Conservation (phyloP, 768 basidiomycete genomes). For the Rubroboletus pulcherrimus region DNA sequence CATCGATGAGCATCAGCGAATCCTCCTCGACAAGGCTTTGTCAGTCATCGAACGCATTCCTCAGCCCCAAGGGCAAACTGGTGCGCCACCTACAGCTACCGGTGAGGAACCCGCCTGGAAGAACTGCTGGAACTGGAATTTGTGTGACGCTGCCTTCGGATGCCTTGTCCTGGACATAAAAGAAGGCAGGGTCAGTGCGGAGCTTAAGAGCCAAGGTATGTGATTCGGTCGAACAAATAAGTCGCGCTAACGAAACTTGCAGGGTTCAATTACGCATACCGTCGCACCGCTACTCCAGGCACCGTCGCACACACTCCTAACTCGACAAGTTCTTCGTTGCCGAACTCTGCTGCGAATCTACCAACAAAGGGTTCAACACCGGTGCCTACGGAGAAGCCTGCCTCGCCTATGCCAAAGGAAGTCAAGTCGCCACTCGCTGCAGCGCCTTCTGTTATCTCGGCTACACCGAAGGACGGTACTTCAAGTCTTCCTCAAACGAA, state of each 20-base stretch:
- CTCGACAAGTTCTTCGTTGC: conserved; percentile 51
- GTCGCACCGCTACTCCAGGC: conserved; percentile 59
- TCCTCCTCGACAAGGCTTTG: conserved; percentile 85
- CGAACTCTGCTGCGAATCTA: conserved; percentile 33
- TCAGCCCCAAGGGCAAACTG: conserved; percentile 37
- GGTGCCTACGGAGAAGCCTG: conserved; percentile 35
- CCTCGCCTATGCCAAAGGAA: conserved; percentile 28
- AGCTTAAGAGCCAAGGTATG: conserved; percentile 88
- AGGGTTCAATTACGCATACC: conserved; percentile 97
- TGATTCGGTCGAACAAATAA: conserved; percentile 3
- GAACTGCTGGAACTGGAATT: conserved; percentile 99
- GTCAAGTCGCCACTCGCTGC: conserved; percentile 35
- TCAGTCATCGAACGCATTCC: conserved; percentile 82
- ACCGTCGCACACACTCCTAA: conserved; percentile 57
- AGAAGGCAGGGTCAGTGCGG: conserved; percentile 88
- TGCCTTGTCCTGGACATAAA: conserved; percentile 83
- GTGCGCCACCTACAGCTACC: conserved; percentile 43
- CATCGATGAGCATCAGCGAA: conserved; percentile 86
- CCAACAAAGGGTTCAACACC: conserved; percentile 34
- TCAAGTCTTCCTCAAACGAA: conserved; percentile 31
- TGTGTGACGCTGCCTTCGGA: conserved; percentile 94
- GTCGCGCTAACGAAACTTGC: conserved; percentile 4
- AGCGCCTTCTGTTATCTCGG: conserved; percentile 32
- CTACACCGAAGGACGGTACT: conserved; percentile 35
- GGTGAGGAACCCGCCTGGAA: conserved; percentile 95